Evolutionary conservation across 1,284 basidiomycete genomes (phyloP).

Genomic region (Pascua guehoae): DNA sequence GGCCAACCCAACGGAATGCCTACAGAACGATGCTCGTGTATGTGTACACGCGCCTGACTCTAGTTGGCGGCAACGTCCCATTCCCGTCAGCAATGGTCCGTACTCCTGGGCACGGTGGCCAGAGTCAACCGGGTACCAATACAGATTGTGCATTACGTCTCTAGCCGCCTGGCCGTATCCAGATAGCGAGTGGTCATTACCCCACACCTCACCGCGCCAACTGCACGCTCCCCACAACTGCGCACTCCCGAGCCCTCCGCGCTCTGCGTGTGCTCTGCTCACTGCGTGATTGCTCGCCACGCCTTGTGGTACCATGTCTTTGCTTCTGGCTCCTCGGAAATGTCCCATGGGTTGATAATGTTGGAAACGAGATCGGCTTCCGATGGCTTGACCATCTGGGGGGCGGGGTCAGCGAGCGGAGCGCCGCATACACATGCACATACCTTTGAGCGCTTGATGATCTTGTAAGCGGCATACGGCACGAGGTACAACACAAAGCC

Average conservation of each 20-base stretch:
- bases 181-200: too few relatives aligned
- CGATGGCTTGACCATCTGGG: conserved; percentile 6
- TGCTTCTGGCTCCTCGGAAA: conserved; percentile 9
- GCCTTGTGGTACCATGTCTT: conserved; percentile 12
- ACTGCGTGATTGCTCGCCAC: conserved; percentile 7
- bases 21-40: too few relatives aligned
- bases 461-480: conserved; percentile 57
- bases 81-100: too few relatives aligned
- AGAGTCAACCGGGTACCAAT: too few relatives aligned
- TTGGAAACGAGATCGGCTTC: conserved; percentile 13
- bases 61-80: too few relatives aligned
- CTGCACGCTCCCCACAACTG: too few relatives aligned
- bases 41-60: too few relatives aligned
- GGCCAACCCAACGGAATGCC: too few relatives aligned
- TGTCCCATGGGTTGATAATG: conserved; percentile 18
- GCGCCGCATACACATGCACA: not conserved
- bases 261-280: not conserved
- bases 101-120: too few relatives aligned
- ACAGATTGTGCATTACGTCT: too few relatives aligned
- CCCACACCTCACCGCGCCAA: too few relatives aligned
- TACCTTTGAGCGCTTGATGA: conserved; percentile 31
- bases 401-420: not conserved
- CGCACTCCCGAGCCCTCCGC: not conserved
- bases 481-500: conserved; percentile 60
- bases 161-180: too few relatives aligned